These are phyloP conservation scores for Stachybotrys elegans DNA, from an alignment of 2,329 filamentous ascomycete genomes.

Conservation along the genomic window DNA sequence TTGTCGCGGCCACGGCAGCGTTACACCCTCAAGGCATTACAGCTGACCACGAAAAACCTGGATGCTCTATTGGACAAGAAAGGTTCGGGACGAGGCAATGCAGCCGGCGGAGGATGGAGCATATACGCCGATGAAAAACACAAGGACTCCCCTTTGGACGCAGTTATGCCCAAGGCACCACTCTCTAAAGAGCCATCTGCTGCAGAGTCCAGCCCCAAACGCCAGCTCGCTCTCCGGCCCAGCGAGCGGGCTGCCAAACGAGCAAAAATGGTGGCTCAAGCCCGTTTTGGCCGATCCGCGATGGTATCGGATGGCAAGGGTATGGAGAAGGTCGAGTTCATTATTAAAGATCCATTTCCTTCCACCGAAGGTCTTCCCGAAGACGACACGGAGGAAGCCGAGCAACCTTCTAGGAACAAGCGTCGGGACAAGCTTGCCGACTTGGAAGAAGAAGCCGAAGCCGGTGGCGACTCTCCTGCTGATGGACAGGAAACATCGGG, in stretches of 20 bases:
- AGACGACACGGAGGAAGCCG: slow-evolving; percentile 14
- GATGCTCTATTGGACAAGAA: slow-evolving; percentile 63
- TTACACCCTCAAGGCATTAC: slow-evolving; percentile 64
- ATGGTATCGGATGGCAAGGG: slow-evolving; percentile 52
- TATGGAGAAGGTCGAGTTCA: slow-evolving; percentile 56
- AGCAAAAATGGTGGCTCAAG: slow-evolving; percentile 55
- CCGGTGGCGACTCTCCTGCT: slow-evolving; percentile 14
- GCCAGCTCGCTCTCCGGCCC: slow-evolving; percentile 16
- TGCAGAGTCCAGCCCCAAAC: slow-evolving; percentile 22
- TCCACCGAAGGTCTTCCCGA: slow-evolving; percentile 8
- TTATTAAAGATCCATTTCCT: slow-evolving; percentile 54
- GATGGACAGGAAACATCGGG: slow-evolving; percentile 19
- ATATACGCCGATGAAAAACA: slow-evolving; percentile 64
- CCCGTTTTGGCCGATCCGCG: slow-evolving; percentile 64
- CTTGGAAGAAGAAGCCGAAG: slow-evolving; percentile 22
- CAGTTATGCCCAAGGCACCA: slow-evolving; percentile 41
- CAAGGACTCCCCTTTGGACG: slow-evolving; percentile 51
- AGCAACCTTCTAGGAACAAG: slow-evolving; percentile 13
- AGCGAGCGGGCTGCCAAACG: slow-evolving; percentile 45
- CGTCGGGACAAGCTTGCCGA: slow-evolving; percentile 31
- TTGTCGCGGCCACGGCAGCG: slow-evolving; percentile 69
- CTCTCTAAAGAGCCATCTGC: slow-evolving; percentile 29
- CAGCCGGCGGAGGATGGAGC: slow-evolving; percentile 72
- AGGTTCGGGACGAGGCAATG: slow-evolving; percentile 65
- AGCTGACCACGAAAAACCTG: slow-evolving; percentile 66